Base-by-base conservation (phyloP, 768 basidiomycete species). In the Serendipita sp. region DNA sequence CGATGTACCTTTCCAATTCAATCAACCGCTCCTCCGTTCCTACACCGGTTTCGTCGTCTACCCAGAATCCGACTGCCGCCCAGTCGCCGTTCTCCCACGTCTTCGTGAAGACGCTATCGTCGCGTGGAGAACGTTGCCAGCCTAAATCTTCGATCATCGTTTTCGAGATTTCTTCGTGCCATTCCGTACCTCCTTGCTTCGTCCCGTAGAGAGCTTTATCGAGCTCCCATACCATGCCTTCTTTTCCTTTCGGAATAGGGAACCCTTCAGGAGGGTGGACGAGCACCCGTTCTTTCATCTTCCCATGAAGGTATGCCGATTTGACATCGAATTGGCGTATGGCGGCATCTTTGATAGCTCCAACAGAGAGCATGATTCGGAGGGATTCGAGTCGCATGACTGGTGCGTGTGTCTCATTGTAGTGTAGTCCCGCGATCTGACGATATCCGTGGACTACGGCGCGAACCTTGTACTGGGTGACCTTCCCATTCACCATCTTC, bases 381-480 rank as follows among this genome's bases (percentile, higher is more conserved):
- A 63, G 64, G 13, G 65, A 45, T 13, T 18, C 41, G 63, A 41
- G 32, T 30, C 51, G 45, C 45, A 65, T 46, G 4, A 65, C 64
- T 1, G 65, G 54, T 11, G 65, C 64, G 35, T 41, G 63, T 0
- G 65, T 65, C 3, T 65, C 65, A 45, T 13, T 32, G 24, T 65
- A 65, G 44, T 65, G 35, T 0, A 65, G 34, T 1, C 65, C 56
- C 0, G 24, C 34, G 4, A 41, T 18, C 44, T 65, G 65, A 1
- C 48, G 51, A 38, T 54, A 65, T 1, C 65, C 65, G 28, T 53
- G 53, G 11, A 58, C 65, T 15, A 65, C 65, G 5, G 56, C 48
- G 34, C 65, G 54, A 15, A 53, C 65, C 38, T 65, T 65, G 65
- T 62, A 62, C 38, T 65, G 58, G 3, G 46, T 37, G 37, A 72